Conservation (phyloP, 768 basidiomycete species). For the Leccinellum rugosiceps region DNA sequence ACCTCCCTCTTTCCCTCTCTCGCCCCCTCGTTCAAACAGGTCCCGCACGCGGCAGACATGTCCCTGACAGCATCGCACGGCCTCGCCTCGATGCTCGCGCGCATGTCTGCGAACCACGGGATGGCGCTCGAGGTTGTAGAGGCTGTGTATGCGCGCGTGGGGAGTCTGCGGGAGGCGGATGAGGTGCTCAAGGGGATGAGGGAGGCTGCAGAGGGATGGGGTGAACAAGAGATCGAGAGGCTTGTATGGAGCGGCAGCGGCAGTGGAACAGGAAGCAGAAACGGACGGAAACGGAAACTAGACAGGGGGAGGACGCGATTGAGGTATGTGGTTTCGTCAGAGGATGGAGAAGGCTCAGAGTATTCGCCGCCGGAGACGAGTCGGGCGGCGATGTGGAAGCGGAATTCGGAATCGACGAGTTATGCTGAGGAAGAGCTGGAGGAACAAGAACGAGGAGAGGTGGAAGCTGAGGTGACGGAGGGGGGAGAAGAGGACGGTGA, state of each 20-base stretch:
- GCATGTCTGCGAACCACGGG: conserved; percentile 46
- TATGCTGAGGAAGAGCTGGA: background rate
- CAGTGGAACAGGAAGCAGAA: background rate
- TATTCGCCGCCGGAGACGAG: conserved; percentile 30
- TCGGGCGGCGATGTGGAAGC: conserved; percentile 27
- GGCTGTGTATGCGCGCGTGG: conserved; percentile 33
- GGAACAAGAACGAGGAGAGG: background rate
- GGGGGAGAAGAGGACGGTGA: background rate
- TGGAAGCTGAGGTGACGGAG: background rate
- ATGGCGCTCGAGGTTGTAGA: conserved; percentile 41
- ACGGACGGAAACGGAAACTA: background rate
- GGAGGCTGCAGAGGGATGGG: conserved; percentile 33
- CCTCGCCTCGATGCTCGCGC: conserved; percentile 30
- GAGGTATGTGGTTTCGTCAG: conserved; percentile 10
- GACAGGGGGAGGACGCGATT: background rate
- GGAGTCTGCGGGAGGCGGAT: conserved; percentile 39
- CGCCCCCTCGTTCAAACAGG: background rate
- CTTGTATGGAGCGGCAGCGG: background rate
- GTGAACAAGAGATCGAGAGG: conserved; percentile 13
- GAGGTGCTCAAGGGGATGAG: conserved; percentile 37
- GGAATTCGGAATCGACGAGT: conserved; percentile 5
- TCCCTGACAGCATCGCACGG: conserved; percentile 24
- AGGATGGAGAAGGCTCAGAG: conserved; percentile 16
- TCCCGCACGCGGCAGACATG: conserved; percentile 13
- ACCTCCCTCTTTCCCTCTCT: background rate